Percentiles rank a stretch among this genome's conserved stretches.
Conservation (phyloP, 805 yeast species). For the Cyberlindnera nakhonratchasimensis region DNA sequence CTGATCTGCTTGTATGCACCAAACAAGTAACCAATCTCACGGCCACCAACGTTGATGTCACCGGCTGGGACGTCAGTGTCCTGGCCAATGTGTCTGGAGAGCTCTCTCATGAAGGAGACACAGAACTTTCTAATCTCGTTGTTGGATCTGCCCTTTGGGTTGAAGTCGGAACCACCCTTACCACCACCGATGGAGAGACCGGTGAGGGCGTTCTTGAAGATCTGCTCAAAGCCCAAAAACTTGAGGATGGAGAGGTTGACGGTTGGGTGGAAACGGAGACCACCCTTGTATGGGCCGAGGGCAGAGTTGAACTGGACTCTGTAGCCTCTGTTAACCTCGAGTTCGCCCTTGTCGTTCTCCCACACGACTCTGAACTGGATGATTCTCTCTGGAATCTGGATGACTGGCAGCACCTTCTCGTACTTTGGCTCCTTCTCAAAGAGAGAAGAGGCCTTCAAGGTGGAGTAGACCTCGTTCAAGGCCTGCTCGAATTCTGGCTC, state of each 20-base stretch:
- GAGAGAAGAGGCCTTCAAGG: constrained; percentile 87
- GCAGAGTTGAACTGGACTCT: constrained; percentile 98
- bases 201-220: constrained; percentile 96
- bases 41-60: constrained; percentile 97
- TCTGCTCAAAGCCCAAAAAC: constrained; percentile 97
- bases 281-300: constrained; percentile 99
- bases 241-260: constrained; percentile 93
- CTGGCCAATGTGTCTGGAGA: constrained; percentile 93
- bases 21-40: constrained; percentile 69
- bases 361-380: constrained; percentile 96
- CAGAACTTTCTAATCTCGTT: constrained; percentile 96
- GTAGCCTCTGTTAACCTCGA: constrained; percentile 95
- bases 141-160: constrained; percentile 93
- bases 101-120: constrained; percentile 91
- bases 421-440: constrained; percentile 88
- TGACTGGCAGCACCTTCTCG: constrained; percentile 81
- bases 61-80: constrained; percentile 99
- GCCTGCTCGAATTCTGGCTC: constrained; percentile 99
- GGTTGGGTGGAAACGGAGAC: constrained; percentile 95
- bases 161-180: constrained; percentile 98
- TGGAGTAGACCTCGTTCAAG: constrained; percentile 84
- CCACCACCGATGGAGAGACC: constrained; percentile 99
- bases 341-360: constrained; percentile 92
- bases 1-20: constrained; percentile 94
- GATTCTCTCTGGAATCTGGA: constrained; percentile 92